Evolutionary conservation across 371 early-diverging fungal species (phyloP), one percentile per base, ranked within the genome.

Genomic region (Lichtheimia ramosa): DNA sequence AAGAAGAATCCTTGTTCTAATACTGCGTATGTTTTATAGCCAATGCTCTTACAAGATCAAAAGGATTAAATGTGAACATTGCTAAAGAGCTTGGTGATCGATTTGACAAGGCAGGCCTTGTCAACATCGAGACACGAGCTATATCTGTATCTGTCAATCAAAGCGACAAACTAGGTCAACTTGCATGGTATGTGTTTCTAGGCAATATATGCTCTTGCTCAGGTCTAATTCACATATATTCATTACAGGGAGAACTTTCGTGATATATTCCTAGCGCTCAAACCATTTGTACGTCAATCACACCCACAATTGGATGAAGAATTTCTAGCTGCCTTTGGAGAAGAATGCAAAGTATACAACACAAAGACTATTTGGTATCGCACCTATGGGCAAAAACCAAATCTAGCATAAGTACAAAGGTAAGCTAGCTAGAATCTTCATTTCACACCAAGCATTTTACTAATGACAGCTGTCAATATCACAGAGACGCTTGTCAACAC

Each of bases 241-340:
- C 10, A 10, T 56, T 49, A 20, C 51, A 69, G 69, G 71, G 62
- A 60, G 14, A 70, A 72, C 48, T 69, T 60, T 43, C 43, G 23
- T 41, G 63, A 69, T 16, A 61, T 42, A 6, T 63, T 49, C 42
- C 34, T 24, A 5, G 66, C 66, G 12, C 3, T 66, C 21, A 48
- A 64, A 34, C 56, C 61, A 8, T 43, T 49, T 10, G 48, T 72
- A 50, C 40, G 52, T 2, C 51, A 52, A 27, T 27, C 23, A 0
- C 59, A 61, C 15, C 59, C 66, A 0, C 43, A 54, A 15, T 69
- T 54, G 42, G 51, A 54, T 46, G 40, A 61, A 16, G 48, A 21
- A 34, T 54, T 34, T 28, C 16, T 61, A 18, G 41, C 25, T 10
- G 40, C 54, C 18, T 61, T 52, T 27, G 49, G 5, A 3, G 48